Base-by-base conservation (phyloP, 257 asterid species). In the Oldenlandia corymbosa region DNA sequence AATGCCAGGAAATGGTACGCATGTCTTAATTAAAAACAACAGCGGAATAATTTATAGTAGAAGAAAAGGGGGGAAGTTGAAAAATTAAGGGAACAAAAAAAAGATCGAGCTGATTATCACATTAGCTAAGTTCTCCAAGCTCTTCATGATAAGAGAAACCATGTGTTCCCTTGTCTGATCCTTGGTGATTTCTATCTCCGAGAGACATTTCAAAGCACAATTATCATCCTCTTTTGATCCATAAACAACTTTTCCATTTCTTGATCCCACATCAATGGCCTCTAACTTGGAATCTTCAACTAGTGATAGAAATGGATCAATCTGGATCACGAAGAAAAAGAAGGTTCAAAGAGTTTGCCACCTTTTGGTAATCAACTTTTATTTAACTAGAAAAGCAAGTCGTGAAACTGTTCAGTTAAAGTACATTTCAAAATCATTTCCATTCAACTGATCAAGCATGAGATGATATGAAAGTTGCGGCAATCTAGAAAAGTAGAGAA, bases 171-270 rank as follows among this genome's bases (percentile, higher is more conserved):
- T 79, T 9, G 83, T 79, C 80, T 85, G 96, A 60, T 81, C 88
- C 69, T 77, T 73, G 1, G 72, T 71, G 62, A 85, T 72, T 48
- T 72, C 84, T 46, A 90, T 83, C 60, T 81, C 90, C 7, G 92
- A 83, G 68, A 93, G 94, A 69, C 84, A 74, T 70, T 58, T 78
- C 65, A 74, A 72, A 72, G 97, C 95, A 55, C 84, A 74, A 56
- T 36, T 75, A 55, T 90, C 85, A n/a, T 93, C 99, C 73, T 93
- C 97, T 51, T 83, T 72, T 11, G 94, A 93, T 56, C 97, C 99
- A 62, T 90, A 89, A 27, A 54, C 41, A 39, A 60, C 62, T 71
- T 64, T 72, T 45, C 76, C 71, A 18, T 60, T 64, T 50, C 70
- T 83, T 52, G 75, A 68, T 69, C 80, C 87, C 34, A 68, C 60